Evolutionary conservation across 2,329 filamentous ascomycete species (phyloP).

Genomic region (Phialophora chinensis): DNA sequence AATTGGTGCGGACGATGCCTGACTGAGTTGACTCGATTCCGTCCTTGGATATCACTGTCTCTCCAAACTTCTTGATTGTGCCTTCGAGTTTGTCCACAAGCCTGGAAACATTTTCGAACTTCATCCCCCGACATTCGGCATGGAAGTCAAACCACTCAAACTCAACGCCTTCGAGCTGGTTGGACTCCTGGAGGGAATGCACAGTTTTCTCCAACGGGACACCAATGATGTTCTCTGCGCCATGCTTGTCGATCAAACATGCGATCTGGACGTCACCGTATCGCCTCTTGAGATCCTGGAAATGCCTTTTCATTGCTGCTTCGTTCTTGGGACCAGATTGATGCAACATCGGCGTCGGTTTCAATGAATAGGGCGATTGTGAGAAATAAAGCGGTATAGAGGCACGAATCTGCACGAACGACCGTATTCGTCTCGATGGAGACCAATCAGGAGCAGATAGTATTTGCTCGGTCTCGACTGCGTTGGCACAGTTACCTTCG

Average conservation of each 20-base stretch:
- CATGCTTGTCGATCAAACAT: conserved; percentile 87
- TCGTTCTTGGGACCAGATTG: conserved; percentile 82
- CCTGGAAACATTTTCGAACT: conserved; percentile 89
- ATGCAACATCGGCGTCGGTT: conserved; percentile 80
- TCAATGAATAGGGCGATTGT: conserved; percentile 90
- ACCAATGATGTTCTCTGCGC: conserved; percentile 79
- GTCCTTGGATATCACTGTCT: conserved; percentile 65
- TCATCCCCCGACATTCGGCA: conserved; percentile 90
- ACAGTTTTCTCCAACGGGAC: conserved; percentile 75
- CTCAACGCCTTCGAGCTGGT: conserved; percentile 61
- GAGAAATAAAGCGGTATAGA: conserved; percentile 96
- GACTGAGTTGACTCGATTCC: conserved; percentile 60
- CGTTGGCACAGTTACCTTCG: conserved; percentile 84
- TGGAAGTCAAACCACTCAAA: conserved; percentile 99
- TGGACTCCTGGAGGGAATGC: conserved; percentile 68
- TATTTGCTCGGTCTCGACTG: conserved; percentile 94
- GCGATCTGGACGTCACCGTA: conserved; percentile 82
- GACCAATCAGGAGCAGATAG: conserved; percentile 74
- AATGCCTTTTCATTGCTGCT: conserved; percentile 78
- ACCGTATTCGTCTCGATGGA: conserved; percentile 68
- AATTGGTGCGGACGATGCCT: conserved; percentile 90
- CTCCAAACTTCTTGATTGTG: conserved; percentile 73
- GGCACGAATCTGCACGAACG: conserved; percentile 84
- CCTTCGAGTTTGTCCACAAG: conserved; percentile 73
- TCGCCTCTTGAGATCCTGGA: conserved; percentile 68